Evolutionary conservation across 495 filamentous ascomycete genomes (phyloP).

Genomic region (Podospora sp.): DNA sequence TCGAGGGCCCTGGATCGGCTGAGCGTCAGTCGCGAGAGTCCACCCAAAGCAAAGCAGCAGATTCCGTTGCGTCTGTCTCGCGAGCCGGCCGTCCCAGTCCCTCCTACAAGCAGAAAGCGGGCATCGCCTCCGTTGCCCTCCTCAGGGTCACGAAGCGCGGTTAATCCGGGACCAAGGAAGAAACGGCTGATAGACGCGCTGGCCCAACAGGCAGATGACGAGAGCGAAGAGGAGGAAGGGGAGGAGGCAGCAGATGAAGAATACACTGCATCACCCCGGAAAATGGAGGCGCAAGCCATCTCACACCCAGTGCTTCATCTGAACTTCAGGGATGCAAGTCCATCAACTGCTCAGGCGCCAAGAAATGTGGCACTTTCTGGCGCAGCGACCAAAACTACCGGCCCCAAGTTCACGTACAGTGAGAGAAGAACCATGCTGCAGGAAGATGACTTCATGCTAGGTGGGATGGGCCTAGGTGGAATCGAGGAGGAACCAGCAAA

Average conservation of each 20-base stretch:
- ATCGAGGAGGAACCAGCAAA: conserved; percentile 35
- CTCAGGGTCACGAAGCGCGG: not conserved
- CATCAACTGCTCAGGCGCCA: conserved; percentile 10
- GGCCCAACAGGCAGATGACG: conserved; percentile 45
- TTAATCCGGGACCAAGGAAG: conserved; percentile 34
- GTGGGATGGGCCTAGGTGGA: conserved; percentile 28
- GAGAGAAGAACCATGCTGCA: conserved; percentile 52
- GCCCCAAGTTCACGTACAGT: conserved; percentile 51
- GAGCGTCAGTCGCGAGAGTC: conserved; percentile 25
- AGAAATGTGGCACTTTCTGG: conserved; percentile 17
- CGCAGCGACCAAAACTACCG: conserved; percentile 30
- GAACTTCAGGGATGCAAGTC: conserved; percentile 21
- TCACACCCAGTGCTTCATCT: conserved; percentile 18
- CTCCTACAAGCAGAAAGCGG: conserved; percentile 19
- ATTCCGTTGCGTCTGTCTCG: conserved; percentile 45
- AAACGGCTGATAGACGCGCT: conserved; percentile 59
- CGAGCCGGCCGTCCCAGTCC: conserved; percentile 14
- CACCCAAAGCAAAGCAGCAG: conserved; percentile 29
- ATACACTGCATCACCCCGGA: not conserved
- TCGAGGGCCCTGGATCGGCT: conserved; percentile 30
- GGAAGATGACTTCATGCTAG: conserved; percentile 43
- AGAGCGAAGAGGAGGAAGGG: conserved; percentile 22
- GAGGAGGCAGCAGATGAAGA: not conserved
- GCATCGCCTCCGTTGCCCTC: conserved; percentile 15
- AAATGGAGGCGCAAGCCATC: conserved; percentile 5